Evolutionary conservation across 805 yeast species (phyloP).

Genomic region (Wickerhamiella vanderwaltii): DNA sequence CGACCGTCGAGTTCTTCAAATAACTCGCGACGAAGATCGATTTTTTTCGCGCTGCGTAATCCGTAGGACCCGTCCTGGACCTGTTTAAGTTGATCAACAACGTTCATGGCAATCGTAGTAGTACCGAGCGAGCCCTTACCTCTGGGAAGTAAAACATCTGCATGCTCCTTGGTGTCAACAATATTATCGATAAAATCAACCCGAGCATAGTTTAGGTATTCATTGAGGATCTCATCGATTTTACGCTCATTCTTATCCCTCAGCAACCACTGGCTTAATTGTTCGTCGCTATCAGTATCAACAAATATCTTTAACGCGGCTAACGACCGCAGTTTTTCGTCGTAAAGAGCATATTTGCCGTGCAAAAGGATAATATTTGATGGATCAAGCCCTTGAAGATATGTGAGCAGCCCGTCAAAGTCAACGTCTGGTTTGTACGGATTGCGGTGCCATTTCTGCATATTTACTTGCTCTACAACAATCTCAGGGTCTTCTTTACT

Average conservation of each 20-base stretch:
- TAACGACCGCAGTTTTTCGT: slow-evolving; percentile 39
- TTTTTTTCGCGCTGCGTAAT: background rate
- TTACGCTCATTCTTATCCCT: slow-evolving; percentile 24
- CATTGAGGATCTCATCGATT: slow-evolving; percentile 27
- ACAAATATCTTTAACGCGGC: slow-evolving; percentile 62
- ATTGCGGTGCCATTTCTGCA: slow-evolving; percentile 32
- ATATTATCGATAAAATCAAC: slow-evolving; percentile 58
- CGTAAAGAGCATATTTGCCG: slow-evolving; percentile 72
- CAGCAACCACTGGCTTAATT: slow-evolving; percentile 62
- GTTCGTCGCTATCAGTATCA: slow-evolving; percentile 73
- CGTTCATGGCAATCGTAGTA: slow-evolving; percentile 50
- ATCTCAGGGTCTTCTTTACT: slow-evolving; percentile 19
- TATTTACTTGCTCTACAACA: slow-evolving; percentile 30
- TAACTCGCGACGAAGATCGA: slow-evolving; percentile 11
- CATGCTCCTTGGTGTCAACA: slow-evolving; percentile 46
- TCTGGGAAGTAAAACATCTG: slow-evolving; percentile 63
- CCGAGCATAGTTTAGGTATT: slow-evolving; percentile 45
- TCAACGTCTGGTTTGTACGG: slow-evolving; percentile 26
- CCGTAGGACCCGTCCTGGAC: slow-evolving; percentile 2
- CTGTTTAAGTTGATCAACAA: slow-evolving; percentile 27
- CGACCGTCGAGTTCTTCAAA: slow-evolving; percentile 9
- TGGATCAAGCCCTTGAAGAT: slow-evolving; percentile 10
- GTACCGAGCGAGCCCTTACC: slow-evolving; percentile 54
- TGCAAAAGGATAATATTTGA: slow-evolving; percentile 39
- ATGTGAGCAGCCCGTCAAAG: slow-evolving; percentile 23